Evolutionary conservation across 1,139 yeast genomes (phyloP), one percentile per base, ranked within the genome.

Genomic region (Candida neerlandica): DNA sequence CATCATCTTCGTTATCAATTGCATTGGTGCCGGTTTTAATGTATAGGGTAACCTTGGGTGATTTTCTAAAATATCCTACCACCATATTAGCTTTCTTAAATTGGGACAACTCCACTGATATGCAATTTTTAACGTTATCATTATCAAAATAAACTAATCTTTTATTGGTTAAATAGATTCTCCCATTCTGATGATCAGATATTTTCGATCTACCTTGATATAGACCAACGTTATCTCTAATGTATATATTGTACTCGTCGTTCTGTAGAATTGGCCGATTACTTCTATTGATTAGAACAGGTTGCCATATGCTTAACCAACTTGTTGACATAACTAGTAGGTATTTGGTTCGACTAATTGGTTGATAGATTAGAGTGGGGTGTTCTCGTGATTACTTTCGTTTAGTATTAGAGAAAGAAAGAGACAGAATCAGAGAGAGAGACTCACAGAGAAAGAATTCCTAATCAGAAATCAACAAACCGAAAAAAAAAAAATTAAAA

Each of bases 101-200:
- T 32, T 75, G 74, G 2, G 67, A 62, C 18, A 89, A 67, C 27
- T 75, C 74, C 7, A 89, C 54, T 1, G 77, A 77, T 7, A 88
- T 63, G 12, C 89, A 80, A 16, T 45, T 39, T 4, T 68, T 63
- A 0, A 79, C 77, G 11, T 69, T 60, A 1, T 50, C 58, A 49
- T 81, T 79, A 59, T 88, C 94, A 11, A 91, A 80, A 63, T 85
- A 92, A 19, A 92, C 82, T 2, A 94, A 66, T 44, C 98, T 70
- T 50, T 76, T 77, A 41, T 84, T 81, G 0, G 98, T 91, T 43
- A 94, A 69, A 61, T 91, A 92, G 0, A 88, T 61, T 38, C 96
- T 71, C 0, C 98, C 98, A 54, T 78, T 71, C 61, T 89, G 96
- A 51, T 85, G 81, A 30, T 80, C 73, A 1, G 70, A 48, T 18